Percentiles rank a stretch among this genome's conserved stretches.
These are phyloP conservation scores for Candida tetrigidarum DNA, from an alignment of 1,139 yeast species.

Conservation along the genomic window DNA sequence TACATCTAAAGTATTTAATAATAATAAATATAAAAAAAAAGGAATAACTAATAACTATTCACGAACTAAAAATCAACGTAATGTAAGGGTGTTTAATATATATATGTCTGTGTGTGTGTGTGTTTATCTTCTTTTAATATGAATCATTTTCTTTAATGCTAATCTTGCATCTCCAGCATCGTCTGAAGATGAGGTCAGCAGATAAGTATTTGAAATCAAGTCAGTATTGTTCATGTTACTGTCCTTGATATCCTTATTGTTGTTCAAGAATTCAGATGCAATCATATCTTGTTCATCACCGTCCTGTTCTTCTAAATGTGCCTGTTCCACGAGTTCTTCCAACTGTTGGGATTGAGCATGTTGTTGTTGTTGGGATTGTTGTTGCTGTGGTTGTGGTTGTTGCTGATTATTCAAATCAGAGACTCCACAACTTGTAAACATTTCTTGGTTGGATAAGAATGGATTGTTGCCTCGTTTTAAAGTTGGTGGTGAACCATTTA, in stretches of 20 bases:
- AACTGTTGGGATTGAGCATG: no score
- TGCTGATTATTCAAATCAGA: constrained; percentile 1
- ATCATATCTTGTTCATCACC: background rate
- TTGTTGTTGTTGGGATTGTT: constrained; percentile 10
- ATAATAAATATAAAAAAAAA: no score
- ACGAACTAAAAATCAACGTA: constrained; percentile 5
- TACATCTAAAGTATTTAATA: background rate
- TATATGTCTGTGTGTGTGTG: no score
- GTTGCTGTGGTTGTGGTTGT: constrained; percentile 11
- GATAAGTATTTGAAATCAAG: constrained; percentile 1
- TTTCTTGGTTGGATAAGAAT: constrained; percentile 36
- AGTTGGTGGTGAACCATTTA: constrained; percentile 37
- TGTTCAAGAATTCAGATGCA: background rate
- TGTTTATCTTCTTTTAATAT: constrained; percentile 34
- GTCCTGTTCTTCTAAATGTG: constrained; percentile 8
- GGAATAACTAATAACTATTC: background rate
- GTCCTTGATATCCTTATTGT: background rate
- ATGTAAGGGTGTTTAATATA: no score
- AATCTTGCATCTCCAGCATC: constrained; percentile 47
- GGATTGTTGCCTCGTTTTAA: constrained; percentile 26
- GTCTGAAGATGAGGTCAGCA: constrained; percentile 20
- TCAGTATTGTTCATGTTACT: background rate
- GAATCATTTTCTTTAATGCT: constrained; percentile 45
- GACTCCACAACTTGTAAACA: constrained; percentile 23
- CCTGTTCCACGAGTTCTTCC: constrained; percentile 8